A percentile compares a stretch with the other conserved stretches of the same genome.
Evolutionary conservation across 371 early-diverging fungal genomes (phyloP).

Genomic region (Mucor sp.): DNA sequence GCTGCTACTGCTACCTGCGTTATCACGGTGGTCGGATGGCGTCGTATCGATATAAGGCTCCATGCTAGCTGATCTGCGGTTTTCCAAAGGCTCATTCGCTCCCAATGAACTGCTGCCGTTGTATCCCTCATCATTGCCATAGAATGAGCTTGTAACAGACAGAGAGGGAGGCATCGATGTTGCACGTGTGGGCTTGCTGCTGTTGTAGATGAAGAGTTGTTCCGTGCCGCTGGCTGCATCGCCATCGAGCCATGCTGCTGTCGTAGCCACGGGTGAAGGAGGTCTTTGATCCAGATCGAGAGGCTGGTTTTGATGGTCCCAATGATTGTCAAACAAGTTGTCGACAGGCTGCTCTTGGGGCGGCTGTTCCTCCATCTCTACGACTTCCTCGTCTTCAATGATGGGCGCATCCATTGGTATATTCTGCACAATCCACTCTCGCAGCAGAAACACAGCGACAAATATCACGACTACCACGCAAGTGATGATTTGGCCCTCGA

Average conservation of each 20-base stretch:
- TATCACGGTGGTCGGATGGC: neutral
- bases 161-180: slow-evolving; percentile 17
- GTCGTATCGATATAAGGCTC: slow-evolving; percentile 12
- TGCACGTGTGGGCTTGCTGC: neutral
- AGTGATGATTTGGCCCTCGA: slow-evolving; percentile 88
- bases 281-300: neutral
- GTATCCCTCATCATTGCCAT: neutral
- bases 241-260: neutral
- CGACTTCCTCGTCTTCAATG: slow-evolving; percentile 1
- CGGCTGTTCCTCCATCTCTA: neutral
- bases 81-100: neutral
- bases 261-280: neutral
- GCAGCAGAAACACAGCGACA: slow-evolving; percentile 75
- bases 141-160: neutral
- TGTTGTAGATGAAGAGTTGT: neutral
- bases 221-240: neutral
- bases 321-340: slow-evolving; percentile 4
- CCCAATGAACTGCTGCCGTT: neutral
- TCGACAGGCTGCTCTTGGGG: neutral
- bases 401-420: slow-evolving; percentile 45
- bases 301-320: neutral
- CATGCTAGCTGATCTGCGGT: slow-evolving; percentile 12
- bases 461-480: slow-evolving; percentile 75
- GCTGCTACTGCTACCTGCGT: neutral
- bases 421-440: slow-evolving; percentile 88